Evolutionary conservation across 2,329 filamentous ascomycete genomes (phyloP).

Genomic region (Stagonosporopsis rhizophila): DNA sequence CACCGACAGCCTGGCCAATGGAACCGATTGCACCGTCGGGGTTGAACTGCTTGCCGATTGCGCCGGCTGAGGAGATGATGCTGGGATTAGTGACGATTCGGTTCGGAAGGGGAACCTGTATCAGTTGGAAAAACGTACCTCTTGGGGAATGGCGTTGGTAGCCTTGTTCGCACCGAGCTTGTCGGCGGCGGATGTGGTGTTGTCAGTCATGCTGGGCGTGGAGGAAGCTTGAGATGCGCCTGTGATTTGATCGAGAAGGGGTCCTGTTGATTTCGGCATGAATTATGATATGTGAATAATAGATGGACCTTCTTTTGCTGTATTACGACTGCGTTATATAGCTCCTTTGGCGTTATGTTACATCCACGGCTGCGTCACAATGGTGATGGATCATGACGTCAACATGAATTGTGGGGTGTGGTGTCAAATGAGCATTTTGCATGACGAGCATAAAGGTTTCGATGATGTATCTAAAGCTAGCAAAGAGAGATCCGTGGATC

Average conservation of each 20-base stretch:
- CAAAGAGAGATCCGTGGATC: conserved; percentile 15
- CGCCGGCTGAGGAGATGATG: conserved; percentile 58
- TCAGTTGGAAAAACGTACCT: conserved; percentile 12
- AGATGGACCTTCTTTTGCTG: neutral
- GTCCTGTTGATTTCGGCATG: conserved; percentile 36
- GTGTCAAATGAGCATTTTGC: conserved; percentile 10
- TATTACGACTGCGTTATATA: conserved; percentile 6
- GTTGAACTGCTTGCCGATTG: conserved; percentile 64
- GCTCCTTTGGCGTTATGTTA: neutral
- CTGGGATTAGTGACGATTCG: conserved; percentile 29
- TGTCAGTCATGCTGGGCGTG: conserved; percentile 30
- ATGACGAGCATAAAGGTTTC: conserved; percentile 16
- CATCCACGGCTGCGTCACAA: conserved; percentile 14
- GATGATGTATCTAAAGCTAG: conserved; percentile 17
- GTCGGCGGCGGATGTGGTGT: conserved; percentile 33
- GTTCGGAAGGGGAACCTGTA: no score
- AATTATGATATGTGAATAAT: neutral
- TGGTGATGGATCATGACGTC: conserved; percentile 22
- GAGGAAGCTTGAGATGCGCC: conserved; percentile 20
- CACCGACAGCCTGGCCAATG: conserved; percentile 57
- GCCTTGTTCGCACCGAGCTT: conserved; percentile 39
- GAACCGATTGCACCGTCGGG: conserved; percentile 59
- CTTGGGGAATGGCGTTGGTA: conserved; percentile 41
- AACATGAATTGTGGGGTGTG: conserved; percentile 17
- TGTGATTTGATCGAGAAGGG: conserved; percentile 30